Percentiles rank a stretch among this genome's conserved stretches.
These are phyloP conservation scores for Adansonia grandidieri DNA, from an alignment of 441 rosid genomes.

Conservation along the genomic window DNA sequence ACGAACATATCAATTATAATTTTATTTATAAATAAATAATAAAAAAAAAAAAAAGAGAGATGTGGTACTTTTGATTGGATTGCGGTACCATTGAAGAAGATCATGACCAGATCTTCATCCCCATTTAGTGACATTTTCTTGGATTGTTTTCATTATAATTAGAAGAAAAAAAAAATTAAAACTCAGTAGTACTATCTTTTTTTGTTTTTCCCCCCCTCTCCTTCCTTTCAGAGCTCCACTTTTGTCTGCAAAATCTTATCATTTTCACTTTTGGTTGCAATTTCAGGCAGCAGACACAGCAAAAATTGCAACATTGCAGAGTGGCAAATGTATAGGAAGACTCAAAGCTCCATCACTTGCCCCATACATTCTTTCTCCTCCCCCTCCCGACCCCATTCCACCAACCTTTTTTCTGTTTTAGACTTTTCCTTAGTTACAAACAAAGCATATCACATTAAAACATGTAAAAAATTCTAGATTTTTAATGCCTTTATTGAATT, in stretches of 20 bases:
- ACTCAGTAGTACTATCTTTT: neutral
- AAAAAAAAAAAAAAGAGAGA: no score
- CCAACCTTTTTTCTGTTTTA: slow-evolving; percentile 3
- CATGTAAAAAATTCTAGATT: neutral
- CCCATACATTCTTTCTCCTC: slow-evolving; percentile 52
- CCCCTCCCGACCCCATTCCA: slow-evolving; percentile 22
- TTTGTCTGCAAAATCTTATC: slow-evolving; percentile 54
- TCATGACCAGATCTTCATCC: slow-evolving; percentile 29
- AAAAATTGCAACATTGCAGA: slow-evolving; percentile 34
- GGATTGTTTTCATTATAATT: slow-evolving; percentile 20
- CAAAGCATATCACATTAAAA: neutral
- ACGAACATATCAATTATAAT: no score
- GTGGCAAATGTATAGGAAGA: slow-evolving; percentile 38
- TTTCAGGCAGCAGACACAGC: slow-evolving; percentile 50
- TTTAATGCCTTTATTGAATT: neutral
- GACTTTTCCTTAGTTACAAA: neutral
- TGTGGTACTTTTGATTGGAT: neutral
- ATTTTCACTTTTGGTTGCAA: slow-evolving; percentile 44
- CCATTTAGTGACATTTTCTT: slow-evolving; percentile 17
- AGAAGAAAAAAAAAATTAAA: neutral
- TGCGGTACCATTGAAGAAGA: neutral
- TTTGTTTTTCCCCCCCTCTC: neutral
- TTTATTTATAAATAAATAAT: no score
- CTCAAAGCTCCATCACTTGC: slow-evolving; percentile 52
- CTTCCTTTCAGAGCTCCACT: slow-evolving; percentile 36